Percentiles rank a stretch among this genome's conserved stretches.
Evolutionary conservation across 2,329 filamentous ascomycete genomes (phyloP).

Genomic region (Microsporum ferrugineum): DNA sequence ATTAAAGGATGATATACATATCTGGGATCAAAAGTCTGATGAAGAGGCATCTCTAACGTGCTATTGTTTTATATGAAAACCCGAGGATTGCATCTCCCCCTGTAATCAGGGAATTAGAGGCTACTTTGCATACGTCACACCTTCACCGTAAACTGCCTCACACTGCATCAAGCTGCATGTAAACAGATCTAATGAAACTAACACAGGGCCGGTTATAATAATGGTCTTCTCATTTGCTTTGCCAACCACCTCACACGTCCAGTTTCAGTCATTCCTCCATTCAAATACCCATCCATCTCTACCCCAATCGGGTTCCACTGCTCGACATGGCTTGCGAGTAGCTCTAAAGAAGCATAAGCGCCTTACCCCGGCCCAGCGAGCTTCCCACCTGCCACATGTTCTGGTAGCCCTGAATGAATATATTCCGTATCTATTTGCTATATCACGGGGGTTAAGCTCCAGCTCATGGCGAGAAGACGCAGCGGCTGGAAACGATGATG

Average conservation of each 20-base stretch:
- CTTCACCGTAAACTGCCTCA: neutral
- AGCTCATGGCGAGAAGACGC: slow-evolving; percentile 23
- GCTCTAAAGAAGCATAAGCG: slow-evolving; percentile 82
- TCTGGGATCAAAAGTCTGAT: neutral
- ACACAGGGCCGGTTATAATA: neutral
- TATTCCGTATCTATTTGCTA: slow-evolving; percentile 67
- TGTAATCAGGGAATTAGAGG: neutral
- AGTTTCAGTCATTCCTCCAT: slow-evolving; percentile 64
- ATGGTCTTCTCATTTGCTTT: slow-evolving; percentile 89
- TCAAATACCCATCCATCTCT: slow-evolving; percentile 83
- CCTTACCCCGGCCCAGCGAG: slow-evolving; percentile 59
- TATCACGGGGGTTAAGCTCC: slow-evolving; percentile 60
- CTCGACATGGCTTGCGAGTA: slow-evolving; percentile 71
- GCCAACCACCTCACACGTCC: slow-evolving; percentile 79
- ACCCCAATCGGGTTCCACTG: slow-evolving; percentile 67
- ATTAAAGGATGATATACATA: neutral
- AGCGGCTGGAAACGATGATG: slow-evolving; percentile 2
- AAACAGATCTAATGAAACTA: neutral
- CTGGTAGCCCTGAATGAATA: slow-evolving; percentile 62
- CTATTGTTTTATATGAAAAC: neutral
- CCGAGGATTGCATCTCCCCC: neutral
- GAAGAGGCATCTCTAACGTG: neutral
- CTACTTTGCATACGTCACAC: neutral
- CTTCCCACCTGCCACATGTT: slow-evolving; percentile 58
- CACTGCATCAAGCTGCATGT: neutral